phyloP scores from a whole-genome alignment of 495 filamentous ascomycete species.

The Penicillium ucsense region DNA sequence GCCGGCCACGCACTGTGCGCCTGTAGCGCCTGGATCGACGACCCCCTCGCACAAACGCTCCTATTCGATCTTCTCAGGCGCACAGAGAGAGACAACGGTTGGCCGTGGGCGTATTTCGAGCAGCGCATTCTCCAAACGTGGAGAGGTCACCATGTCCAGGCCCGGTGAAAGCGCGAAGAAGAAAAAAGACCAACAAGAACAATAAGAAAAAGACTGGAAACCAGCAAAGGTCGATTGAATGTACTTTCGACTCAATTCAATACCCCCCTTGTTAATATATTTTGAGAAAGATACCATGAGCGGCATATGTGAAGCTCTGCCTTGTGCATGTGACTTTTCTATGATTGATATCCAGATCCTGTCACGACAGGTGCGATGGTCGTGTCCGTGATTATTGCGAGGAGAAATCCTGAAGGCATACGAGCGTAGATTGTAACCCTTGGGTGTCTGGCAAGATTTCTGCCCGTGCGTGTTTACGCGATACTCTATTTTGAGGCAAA shows the following conservation, averaged over 20 bases:
- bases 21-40: slow-evolving; percentile 28
- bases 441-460: too few species aligned
- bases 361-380: background rate
- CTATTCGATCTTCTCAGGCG: slow-evolving; percentile 19
- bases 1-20: slow-evolving; percentile 31
- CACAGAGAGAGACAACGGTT: slow-evolving; percentile 18
- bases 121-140: slow-evolving; percentile 14
- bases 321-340: background rate
- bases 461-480: too few species aligned
- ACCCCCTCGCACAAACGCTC: slow-evolving; percentile 12
- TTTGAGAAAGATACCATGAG: background rate
- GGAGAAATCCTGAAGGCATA: too few species aligned
- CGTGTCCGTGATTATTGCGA: background rate
- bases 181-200: too few species aligned
- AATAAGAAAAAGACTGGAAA: slow-evolving; percentile 1
- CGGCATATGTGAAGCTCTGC: background rate
- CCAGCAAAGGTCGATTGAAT: too few species aligned
- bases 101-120: slow-evolving; percentile 22
- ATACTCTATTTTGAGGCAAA: too few species aligned
- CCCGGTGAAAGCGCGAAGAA: too few species aligned
- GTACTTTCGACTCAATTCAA: slow-evolving; percentile 1
- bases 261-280: background rate
- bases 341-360: background rate
- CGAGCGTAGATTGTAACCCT: too few species aligned
- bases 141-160: background rate